Base-by-base conservation (phyloP, 2,329 filamentous ascomycete species). In the Cercospora zeina region DNA sequence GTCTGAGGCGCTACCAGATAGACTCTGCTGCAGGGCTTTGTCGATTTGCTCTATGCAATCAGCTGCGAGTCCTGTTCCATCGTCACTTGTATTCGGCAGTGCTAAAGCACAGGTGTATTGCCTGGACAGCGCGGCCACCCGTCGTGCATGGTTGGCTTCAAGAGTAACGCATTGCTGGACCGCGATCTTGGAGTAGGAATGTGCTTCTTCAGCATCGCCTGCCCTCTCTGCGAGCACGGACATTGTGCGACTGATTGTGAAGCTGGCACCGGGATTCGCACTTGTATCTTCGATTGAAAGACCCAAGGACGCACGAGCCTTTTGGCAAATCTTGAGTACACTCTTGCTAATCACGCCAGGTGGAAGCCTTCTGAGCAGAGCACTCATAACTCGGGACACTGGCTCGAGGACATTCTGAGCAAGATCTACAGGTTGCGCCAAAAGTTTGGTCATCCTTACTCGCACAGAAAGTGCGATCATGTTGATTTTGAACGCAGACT, bases 341-440 rank as follows among this genome's bases (percentile, higher is more conserved):
- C 39, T 39, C 30, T 30, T 19, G 19, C 33, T 45, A 16, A 60
- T 49, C 1, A n/a, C 30, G 10, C 31, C 14, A n/a, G 49, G 16
- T 13, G 45, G 45, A 21, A 57, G 37, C 50, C 69, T 60, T 11
- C 70, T 64, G 10, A 69, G 76, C 67, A 87, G 89, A 0, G 88
- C 83, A 9, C 80, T 77, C 16, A 89, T 68, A 65, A 86, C 91
- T 56, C 83, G 84, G 0, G 82, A 80, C 54, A 90, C 82, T 0
- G 89, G 88, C 1, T 84, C 79, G n/a, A 88, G 70, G 6, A 92
- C 74, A 13, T 91, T 88, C 61, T 85, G 86, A 36, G 86, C 82
- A 4, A 82, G 72, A 61, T 88, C 82, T 1, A 82, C 83, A 62
- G 82, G 73, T 68, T 90, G 87, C 1, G 81, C 79, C 6, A 83